Base-by-base conservation (phyloP, 352 stramenopile species). In the Thalassiosira sp. region DNA sequence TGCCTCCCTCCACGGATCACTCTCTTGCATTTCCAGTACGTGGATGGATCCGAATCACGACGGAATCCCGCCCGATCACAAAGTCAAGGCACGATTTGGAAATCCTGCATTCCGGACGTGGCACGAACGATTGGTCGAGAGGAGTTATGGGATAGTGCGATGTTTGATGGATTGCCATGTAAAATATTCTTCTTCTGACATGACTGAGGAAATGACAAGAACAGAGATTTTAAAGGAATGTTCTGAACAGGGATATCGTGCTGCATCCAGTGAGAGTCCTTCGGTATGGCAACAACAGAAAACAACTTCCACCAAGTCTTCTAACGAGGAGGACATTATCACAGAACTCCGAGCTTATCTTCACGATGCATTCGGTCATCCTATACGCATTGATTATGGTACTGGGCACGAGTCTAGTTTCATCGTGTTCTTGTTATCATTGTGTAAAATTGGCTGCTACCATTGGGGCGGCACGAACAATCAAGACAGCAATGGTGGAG, bases 351-450 rank as follows among this genome's bases (percentile, higher is more conserved):
- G 89, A 18, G 89, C 93, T 15, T 99, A 99, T 85, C 85, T 99
- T 22, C 90, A 95, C 74, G 94, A 97, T 77, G 95, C 92, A 0
- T 99, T 99, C 85, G 97, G 97, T 25, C 97, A 99, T 91, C 90
- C 92, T 33, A 94, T 95, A 52, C 90, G 97, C 48, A 97, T 99
- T 56, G 97, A 99, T 89, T 99, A 99, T 86, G 97, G 97, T 48
- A 99, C 97, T 8, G 97, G 97, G 33, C 97, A 99, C 79, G 97
- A 99, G 84, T 98, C 91, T 7, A 98, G 91, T 62, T 99, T 99
- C 80, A 87, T 98, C 43, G 90, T 99, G 1, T 98, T 97, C 84
- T 90, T 94, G 15, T 81, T 88, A 37, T 77, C 82, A 31, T 66
- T 91, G 25, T 93, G 95, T 76, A 97, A 97, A 72, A 85, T 97